A percentile compares a stretch with the other conserved stretches of the same genome.
Evolutionary conservation across 2,329 filamentous ascomycete species (phyloP).

Genomic region (Penicillium sumatraense): DNA sequence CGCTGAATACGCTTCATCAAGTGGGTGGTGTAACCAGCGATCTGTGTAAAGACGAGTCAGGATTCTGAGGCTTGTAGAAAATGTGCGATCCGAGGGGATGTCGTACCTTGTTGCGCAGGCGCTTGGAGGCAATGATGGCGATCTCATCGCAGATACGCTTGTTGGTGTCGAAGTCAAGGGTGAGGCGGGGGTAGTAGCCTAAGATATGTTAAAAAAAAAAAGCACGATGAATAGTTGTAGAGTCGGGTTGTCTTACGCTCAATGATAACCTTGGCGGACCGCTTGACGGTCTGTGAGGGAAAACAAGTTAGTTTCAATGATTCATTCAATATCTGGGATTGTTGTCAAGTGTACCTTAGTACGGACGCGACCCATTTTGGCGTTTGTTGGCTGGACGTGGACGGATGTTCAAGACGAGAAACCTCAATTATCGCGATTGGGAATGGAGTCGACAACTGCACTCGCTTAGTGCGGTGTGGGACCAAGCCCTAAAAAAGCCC

Average conservation of each 20-base stretch:
- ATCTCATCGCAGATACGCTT: constrained; percentile 99
- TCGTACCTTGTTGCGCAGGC: constrained; percentile 95
- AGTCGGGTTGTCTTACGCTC: constrained; percentile 64
- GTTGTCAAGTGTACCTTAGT: constrained; percentile 43
- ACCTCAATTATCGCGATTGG: constrained; percentile 16
- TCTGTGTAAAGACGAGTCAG: constrained; percentile 55
- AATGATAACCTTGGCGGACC: constrained; percentile 99
- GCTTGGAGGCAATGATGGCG: constrained; percentile 98
- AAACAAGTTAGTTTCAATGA: constrained; percentile 6
- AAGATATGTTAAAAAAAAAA: too few relatives aligned
- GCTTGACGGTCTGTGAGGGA: constrained; percentile 68
- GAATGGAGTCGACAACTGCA: constrained; percentile 17
- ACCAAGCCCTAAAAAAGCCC: constrained; percentile 26
- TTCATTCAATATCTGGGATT: background rate
- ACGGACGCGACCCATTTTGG: constrained; percentile 56
- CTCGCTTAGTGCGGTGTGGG: constrained; percentile 34
- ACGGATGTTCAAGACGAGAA: constrained; percentile 33
- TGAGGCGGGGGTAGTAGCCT: constrained; percentile 90
- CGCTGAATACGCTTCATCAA: constrained; percentile 99
- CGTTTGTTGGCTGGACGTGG: constrained; percentile 42
- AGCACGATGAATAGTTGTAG: too few relatives aligned
- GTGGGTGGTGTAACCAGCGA: constrained; percentile 98
- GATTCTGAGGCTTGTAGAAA: background rate
- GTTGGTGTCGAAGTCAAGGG: constrained; percentile 99
- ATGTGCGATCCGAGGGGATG: background rate